Evolutionary conservation across 1,284 basidiomycete species (phyloP).

Genomic region (Rugosomyces carneus): DNA sequence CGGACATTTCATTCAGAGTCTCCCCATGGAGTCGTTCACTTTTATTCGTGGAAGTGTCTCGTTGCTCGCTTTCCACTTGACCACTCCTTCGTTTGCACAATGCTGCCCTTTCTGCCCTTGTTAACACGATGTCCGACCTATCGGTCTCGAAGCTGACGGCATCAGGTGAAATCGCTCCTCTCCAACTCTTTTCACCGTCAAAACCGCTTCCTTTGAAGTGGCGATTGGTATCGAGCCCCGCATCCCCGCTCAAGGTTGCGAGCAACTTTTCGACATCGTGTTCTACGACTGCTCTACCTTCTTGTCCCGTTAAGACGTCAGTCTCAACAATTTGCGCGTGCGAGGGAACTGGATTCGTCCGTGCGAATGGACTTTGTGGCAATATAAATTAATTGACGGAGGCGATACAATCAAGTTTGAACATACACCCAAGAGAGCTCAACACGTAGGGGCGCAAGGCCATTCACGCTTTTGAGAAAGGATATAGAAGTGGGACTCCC

Average conservation of each 20-base stretch:
- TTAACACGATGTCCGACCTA: conserved; percentile 19
- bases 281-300: conserved; percentile 9
- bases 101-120: conserved; percentile 19
- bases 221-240: background rate
- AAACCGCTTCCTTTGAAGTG: conserved; percentile 3
- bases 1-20: background rate
- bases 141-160: conserved; percentile 9
- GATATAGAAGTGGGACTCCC: conserved; percentile 7
- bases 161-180: background rate
- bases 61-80: background rate
- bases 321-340: conserved; percentile 25
- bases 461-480: conserved; percentile 51
- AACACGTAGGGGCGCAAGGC: conserved; percentile 51
- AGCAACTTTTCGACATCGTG: conserved; percentile 10
- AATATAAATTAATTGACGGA: conserved; percentile 30
- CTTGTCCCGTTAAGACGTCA: conserved; percentile 15
- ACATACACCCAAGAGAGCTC: conserved; percentile 64
- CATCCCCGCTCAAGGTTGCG: background rate
- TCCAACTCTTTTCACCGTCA: conserved; percentile 11
- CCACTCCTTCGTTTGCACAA: conserved; percentile 6
- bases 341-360: conserved; percentile 26
- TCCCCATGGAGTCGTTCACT: background rate
- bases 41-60: background rate
- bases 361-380: conserved; percentile 33
- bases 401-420: background rate